Evolutionary conservation across 2,329 filamentous ascomycete genomes (phyloP).

Genomic region (Fusarium redolens): DNA sequence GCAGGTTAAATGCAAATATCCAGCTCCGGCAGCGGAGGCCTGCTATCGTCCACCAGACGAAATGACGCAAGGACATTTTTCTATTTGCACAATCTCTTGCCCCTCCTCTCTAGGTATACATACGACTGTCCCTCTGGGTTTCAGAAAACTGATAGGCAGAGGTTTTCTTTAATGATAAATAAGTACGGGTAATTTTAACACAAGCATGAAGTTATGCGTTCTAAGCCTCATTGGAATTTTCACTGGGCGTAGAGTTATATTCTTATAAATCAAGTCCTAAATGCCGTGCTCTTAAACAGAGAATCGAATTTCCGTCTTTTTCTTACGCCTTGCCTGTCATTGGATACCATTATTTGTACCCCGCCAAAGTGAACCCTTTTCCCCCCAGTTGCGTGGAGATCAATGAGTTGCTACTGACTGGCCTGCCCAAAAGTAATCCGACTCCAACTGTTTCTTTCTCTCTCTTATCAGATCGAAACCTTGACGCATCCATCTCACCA

Average conservation of each 20-base stretch:
- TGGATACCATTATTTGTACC: conserved; percentile 28
- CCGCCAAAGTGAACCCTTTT: conserved; percentile 43
- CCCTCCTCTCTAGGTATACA: conserved; percentile 28
- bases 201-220: background rate
- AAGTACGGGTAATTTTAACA: background rate
- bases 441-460: conserved; percentile 19
- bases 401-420: conserved; percentile 17
- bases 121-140: background rate
- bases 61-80: conserved; percentile 45
- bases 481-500: conserved; percentile 3
- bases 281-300: background rate
- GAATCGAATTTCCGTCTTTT: background rate
- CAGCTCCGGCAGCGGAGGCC: conserved; percentile 24
- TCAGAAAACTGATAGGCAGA: background rate
- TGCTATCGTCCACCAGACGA: conserved; percentile 1
- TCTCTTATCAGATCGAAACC: conserved; percentile 37
- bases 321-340: background rate
- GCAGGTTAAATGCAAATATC: conserved; percentile 10
- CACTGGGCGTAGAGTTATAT: background rate
- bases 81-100: conserved; percentile 17
- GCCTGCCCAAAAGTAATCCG: conserved; percentile 5
- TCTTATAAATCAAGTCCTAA: background rate
- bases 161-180: background rate
- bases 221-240: background rate
- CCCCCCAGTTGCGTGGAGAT: conserved; percentile 19